Evolutionary conservation across 257 asterid genomes (phyloP).

Genomic region (Solanum corneliomulleri): DNA sequence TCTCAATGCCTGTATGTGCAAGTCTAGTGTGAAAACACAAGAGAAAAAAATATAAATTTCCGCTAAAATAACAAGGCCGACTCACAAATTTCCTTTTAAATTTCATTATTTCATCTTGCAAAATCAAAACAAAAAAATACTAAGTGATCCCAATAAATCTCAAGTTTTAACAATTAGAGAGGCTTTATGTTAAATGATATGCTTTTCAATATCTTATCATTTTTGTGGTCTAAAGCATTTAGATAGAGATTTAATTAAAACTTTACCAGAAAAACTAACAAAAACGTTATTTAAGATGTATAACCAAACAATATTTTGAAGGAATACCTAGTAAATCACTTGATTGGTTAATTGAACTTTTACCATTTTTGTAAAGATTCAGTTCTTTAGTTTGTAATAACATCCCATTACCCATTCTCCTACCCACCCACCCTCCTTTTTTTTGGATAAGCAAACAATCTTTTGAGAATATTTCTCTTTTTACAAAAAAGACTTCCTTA

Average conservation of each 20-base stretch:
- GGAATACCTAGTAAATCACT: not conserved
- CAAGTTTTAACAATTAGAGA: not conserved
- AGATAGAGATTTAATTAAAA: not conserved
- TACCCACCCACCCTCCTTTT: no score
- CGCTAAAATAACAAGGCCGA: not conserved
- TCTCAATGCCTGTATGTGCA: not conserved
- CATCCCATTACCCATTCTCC: not conserved
- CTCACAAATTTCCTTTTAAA: not conserved
- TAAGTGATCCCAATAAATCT: not conserved
- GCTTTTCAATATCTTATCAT: not conserved
- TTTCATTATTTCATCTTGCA: not conserved
- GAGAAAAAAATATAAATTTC: not conserved
- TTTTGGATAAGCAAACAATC: no score
- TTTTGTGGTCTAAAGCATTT: not conserved
- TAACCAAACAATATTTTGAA: no score
- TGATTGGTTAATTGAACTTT: not conserved
- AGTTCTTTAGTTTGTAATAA: no score
- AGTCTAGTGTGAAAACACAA: not conserved
- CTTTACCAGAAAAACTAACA: no score
- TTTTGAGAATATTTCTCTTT: no score
- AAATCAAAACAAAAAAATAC: not conserved
- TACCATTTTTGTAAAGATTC: no score
- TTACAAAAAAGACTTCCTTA: not conserved
- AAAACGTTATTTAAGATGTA: no score
- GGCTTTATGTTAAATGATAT: not conserved